Evolutionary conservation across 805 yeast species (phyloP).

Genomic region (Pichia gijzeniarum): DNA sequence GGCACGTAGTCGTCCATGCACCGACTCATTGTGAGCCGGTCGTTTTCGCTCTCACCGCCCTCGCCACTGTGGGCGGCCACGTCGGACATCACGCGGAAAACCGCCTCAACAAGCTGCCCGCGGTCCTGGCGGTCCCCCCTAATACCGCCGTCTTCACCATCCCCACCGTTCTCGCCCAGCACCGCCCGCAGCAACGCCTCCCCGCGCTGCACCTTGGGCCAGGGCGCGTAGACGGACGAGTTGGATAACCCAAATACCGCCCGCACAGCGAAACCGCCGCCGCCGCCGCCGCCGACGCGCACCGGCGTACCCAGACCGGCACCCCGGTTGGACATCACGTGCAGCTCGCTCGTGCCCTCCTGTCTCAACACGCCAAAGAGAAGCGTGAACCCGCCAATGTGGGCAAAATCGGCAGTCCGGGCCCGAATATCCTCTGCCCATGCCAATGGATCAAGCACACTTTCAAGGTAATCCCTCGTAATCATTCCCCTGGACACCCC

Average conservation of each 20-base stretch:
- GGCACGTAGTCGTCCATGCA: neutral
- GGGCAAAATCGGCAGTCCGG: constrained; percentile 24
- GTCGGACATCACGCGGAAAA: constrained; percentile 36
- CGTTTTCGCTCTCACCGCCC: too few species aligned
- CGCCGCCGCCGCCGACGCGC: too few species aligned
- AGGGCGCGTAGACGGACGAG: constrained; percentile 57
- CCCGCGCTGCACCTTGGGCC: constrained; percentile 70
- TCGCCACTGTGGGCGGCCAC: too few species aligned
- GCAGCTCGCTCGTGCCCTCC: constrained; percentile 28
- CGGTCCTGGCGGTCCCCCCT: too few species aligned
- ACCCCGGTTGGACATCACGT: constrained; percentile 45
- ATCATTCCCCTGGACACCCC: constrained; percentile 40
- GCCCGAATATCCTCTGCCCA: constrained; percentile 38
- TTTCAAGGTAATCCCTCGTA: constrained; percentile 35
- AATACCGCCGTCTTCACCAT: constrained; percentile 1
- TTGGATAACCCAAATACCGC: constrained; percentile 65
- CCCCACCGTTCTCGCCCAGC: constrained; percentile 20
- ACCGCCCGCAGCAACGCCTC: constrained; percentile 48
- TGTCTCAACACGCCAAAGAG: constrained; percentile 42
- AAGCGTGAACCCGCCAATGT: constrained; percentile 59
- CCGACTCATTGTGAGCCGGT: too few species aligned
- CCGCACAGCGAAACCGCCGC: too few species aligned
- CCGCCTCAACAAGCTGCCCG: constrained; percentile 16
- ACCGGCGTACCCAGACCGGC: too few species aligned
- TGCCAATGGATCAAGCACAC: constrained; percentile 29